Evolutionary conservation across 1,284 basidiomycete genomes (phyloP), one percentile per base, ranked within the genome.

Genomic region (Cystobasidium sp.): DNA sequence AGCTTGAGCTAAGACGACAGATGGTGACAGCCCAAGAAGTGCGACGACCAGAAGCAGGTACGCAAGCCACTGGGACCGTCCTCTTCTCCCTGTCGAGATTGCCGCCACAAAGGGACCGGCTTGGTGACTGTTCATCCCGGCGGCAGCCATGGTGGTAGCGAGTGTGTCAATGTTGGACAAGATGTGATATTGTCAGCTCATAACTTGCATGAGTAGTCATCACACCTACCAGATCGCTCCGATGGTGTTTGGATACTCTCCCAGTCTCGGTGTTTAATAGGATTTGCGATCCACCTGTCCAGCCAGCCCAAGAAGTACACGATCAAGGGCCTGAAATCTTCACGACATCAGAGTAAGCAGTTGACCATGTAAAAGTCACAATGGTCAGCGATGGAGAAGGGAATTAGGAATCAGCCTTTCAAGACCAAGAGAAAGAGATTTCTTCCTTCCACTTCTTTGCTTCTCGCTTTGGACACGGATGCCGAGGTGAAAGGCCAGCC

Each of bases 21-120:
- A 22, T 56, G 1, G 1, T 7, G 39, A 16, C 43, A 41, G 14
- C 41, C 6, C 31, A 22, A 37, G 39, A 8, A 59, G 37, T n/a
- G 43, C 37, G 18, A 59, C 1, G n/a, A 24, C 56, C 9, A 39
- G 6, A 5, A 59, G 37, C 12, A n/a, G 20, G 18, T 18, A 41
- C 9, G 43, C 9, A 9, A 43, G 56, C 56, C 1, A 2, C 31
- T 31, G 31, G 2, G 31, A 31, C 31, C 5, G 31, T 31, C 31
- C 2, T 31, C 31, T 31, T 31, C 31, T 31, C 10, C 37, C 43
- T 41, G 56, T 12, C 22, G 4, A 59, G 46, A 3, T 49, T 49
- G 46, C 14, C 56, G 56, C 56, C 56, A 41, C 56, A 59, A 41
- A 59, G 56, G 56, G 56, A 31, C 56, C 39, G 6, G 56, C 22